These are phyloP conservation scores for Amauroascus niger DNA, from an alignment of 2,329 filamentous ascomycete species.

Conservation along the genomic window DNA sequence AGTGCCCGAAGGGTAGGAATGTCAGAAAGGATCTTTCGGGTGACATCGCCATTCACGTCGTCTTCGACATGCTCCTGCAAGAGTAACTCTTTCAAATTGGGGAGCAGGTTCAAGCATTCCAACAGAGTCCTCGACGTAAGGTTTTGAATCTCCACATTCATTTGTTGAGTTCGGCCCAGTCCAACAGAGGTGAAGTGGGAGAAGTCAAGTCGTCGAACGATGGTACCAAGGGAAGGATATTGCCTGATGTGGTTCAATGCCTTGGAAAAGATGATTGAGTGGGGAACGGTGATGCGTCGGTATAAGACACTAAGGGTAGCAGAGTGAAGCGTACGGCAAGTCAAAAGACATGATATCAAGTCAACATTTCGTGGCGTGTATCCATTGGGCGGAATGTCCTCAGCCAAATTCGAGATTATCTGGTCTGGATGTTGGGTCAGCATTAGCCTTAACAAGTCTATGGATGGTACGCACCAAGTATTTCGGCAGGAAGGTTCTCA, in stretches of 20 bases:
- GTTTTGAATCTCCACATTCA: conserved; percentile 65
- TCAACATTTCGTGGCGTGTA: conserved; percentile 68
- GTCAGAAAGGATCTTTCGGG: conserved; percentile 60
- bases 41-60: conserved; percentile 58
- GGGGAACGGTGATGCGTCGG: conserved; percentile 68
- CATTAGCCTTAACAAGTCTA: neutral
- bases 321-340: conserved; percentile 64
- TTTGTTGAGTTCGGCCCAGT: conserved; percentile 62
- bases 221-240: conserved; percentile 59
- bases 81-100: conserved; percentile 66
- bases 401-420: conserved; percentile 64
- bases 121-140: conserved; percentile 63
- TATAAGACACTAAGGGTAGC: conserved; percentile 68
- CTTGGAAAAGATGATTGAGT: conserved; percentile 75
- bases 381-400: conserved; percentile 66
- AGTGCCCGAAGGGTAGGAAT: conserved; percentile 56
- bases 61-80: conserved; percentile 73
- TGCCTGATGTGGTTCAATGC: conserved; percentile 59
- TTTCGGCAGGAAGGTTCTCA: conserved; percentile 59
- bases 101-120: conserved; percentile 60
- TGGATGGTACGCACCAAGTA: conserved; percentile 52
- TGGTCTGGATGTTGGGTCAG: conserved; percentile 42
- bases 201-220: conserved; percentile 72
- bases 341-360: conserved; percentile 62
- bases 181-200: conserved; percentile 76